Evolutionary conservation across 306 rosid species (phyloP).

Genomic region (Delonix regia): DNA sequence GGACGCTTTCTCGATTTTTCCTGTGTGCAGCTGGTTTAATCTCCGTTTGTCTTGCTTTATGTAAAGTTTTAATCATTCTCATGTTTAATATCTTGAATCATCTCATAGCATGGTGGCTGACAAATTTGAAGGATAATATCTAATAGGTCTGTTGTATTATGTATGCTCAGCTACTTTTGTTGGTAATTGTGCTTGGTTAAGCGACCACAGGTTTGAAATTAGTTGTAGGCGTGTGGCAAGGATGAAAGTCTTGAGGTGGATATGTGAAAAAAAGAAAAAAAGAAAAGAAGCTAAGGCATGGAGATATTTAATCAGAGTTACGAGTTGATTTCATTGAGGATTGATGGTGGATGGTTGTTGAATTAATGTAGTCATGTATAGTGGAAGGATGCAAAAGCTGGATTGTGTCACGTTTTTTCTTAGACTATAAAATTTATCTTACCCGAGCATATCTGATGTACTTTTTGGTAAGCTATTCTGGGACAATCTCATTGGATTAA

Average conservation of each 20-base stretch:
- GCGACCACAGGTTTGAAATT: background rate
- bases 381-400: background rate
- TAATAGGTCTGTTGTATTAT: background rate
- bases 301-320: background rate
- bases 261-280: background rate
- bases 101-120: background rate
- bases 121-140: background rate
- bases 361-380: background rate
- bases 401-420: background rate
- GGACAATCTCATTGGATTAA: background rate
- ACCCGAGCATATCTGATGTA: background rate
- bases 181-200: background rate
- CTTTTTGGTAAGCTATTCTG: background rate
- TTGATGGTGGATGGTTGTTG: background rate
- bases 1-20: conserved; percentile 2
- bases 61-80: conserved; percentile 10
- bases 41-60: conserved; percentile 10
- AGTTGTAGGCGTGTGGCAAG: background rate
- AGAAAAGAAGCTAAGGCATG: background rate
- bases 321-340: background rate
- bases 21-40: background rate
- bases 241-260: background rate
- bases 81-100: background rate
- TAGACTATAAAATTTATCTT: background rate
- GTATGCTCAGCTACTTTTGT: background rate